Base-by-base conservation (phyloP, 2,329 filamentous ascomycete genomes). In the Coniella vitis region DNA sequence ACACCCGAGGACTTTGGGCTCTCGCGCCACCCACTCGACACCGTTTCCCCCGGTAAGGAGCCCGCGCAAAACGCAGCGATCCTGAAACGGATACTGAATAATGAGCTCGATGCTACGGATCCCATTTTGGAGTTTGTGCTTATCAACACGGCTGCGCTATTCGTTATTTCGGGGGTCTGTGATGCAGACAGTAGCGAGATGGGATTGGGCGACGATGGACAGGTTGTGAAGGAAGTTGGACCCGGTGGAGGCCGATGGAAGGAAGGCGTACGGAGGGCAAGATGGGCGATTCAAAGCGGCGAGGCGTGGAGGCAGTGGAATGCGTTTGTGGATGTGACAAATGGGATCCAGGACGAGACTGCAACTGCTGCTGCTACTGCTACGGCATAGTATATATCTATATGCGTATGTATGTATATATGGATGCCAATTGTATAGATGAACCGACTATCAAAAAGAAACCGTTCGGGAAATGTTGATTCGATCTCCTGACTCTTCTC, bases 101-200 rank as follows among this genome's bases (percentile, higher is more conserved):
- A 86, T 54, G 78, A 94, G 65, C 66, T 94, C 40, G 71, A 81
- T 1, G 76, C 77, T 10, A 81, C 95, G 57, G 81, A 95, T 58
- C 89, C 93, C 0, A 87, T 98, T 45, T 68, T 96, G 54, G 85
- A 95, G 62, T 98, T 98, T 62, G 89, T 98, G 17, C 75, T 97
- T 45, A 86, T 97, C 68, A 98, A 98, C 62, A 87, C 91, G 2
- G 90, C 91, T 0, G 88, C 90, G 2, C 70, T 98, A 45, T 78
- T 98, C 46, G 91, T 95, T 0, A 78, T 86, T 3, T 85, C 88
- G 2, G 93, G 93, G 3, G 74, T 95, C 31, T 95, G 90, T 62
- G 91, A 97, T 56, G 81, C 85, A 0, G 86, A 95, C 50, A 76
- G 74, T 25, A 94, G 87, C 62, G 70, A 80, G 61, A 88, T 94